phyloP scores from a whole-genome alignment of 2,329 filamentous ascomycete genomes.

The Aspergillus phoenicis region DNA sequence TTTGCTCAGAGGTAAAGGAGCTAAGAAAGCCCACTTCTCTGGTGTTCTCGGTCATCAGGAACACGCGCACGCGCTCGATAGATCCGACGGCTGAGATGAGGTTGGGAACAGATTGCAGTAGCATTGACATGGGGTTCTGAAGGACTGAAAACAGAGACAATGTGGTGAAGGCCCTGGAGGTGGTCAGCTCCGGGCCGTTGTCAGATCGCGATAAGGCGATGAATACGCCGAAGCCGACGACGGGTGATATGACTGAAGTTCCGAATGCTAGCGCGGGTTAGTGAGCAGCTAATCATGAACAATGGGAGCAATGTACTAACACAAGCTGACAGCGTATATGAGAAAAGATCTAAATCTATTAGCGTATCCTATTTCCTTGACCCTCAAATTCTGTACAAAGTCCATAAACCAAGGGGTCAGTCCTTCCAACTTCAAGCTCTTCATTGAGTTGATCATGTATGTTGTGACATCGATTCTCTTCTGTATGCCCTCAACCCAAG shows the following conservation, averaged over 20 bases:
- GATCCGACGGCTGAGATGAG: background rate
- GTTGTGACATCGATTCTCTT: conserved; percentile 32
- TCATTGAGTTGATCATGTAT: conserved; percentile 41
- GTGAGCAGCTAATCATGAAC: background rate
- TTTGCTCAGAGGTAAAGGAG: conserved; percentile 1
- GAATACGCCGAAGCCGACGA: background rate
- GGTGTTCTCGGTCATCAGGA: background rate
- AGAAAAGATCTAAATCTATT: background rate
- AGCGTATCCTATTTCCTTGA: background rate
- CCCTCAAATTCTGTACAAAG: conserved; percentile 20
- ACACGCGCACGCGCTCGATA: background rate
- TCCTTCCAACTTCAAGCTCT: conserved; percentile 17
- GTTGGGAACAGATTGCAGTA: background rate
- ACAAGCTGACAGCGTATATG: background rate
- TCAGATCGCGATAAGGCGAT: background rate
- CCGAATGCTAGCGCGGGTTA: background rate
- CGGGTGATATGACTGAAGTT: background rate
- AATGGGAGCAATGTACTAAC: background rate
- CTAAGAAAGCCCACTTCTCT: background rate
- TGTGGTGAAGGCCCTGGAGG: conserved; percentile 17
- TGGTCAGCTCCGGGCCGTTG: conserved; percentile 10
- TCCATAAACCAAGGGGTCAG: conserved; percentile 12
- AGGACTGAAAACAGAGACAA: conserved; percentile 16
- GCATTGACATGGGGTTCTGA: conserved; percentile 6
- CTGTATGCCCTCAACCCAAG: conserved; percentile 32